Evolutionary conservation across 371 early-diverging fungal genomes (phyloP), one percentile per base, ranked within the genome.

Genomic region (Conidiobolus incongruus): DNA sequence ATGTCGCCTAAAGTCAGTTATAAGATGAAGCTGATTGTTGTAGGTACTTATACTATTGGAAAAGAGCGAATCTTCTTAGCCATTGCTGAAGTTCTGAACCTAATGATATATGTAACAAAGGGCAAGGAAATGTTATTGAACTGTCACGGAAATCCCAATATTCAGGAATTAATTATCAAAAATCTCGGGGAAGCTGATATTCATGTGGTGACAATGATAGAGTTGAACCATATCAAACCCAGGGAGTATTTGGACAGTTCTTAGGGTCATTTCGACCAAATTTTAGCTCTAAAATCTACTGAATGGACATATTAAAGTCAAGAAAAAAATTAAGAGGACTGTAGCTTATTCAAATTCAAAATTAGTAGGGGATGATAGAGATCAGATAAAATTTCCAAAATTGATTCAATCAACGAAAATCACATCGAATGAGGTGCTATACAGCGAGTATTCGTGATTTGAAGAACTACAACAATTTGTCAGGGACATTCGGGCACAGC

Each of bases 381-480:
- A n/a, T n/a, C n/a, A n/a, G n/a, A n/a, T n/a, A n/a, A n/a, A n/a
- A n/a, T n/a, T n/a, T n/a, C n/a, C n/a, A n/a, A n/a, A n/a, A n/a
- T n/a, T n/a, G n/a, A n/a, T n/a, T n/a, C n/a, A n/a, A 12, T 69
- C 57, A 12, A 42, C 33, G 10, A 56, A 2, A 40, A 47, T 72
- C 46, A 63, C 63, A 36, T 55, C 76, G 7, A 66, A 72, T 41
- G 70, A 65, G 1, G 68, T 95, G 8, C 89, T 93, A 13, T 95
- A 95, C 52, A 81, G 81, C 2, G 96, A 95, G 53, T 93, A 95
- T 50, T 84, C 85, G 0, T 77, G 79, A 32, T 95, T 79, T 52
- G 59, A 68, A 2, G 96, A 95, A 53, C 62, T 93, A 6, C 77
- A 75, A 0, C 63, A 59, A 4, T 93, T 95, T 62, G 66, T 85